Evolutionary conservation across 2,329 filamentous ascomycete species (phyloP), one percentile per base, ranked within the genome.

Genomic region (Fusarium verrucosum): DNA sequence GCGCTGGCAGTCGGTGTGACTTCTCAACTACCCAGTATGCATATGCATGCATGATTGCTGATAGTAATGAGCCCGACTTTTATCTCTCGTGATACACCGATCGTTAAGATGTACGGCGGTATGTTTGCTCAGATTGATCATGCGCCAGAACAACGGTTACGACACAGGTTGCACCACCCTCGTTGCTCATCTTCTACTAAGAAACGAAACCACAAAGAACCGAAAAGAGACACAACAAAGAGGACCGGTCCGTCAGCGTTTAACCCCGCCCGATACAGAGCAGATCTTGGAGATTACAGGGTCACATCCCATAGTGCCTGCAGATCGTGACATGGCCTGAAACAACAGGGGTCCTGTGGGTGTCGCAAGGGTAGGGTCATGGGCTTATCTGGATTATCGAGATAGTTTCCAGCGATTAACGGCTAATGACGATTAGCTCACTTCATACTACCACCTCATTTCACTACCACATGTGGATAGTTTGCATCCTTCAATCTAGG

Each of bases 221-320:
- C 50, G 36, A 53, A 54, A 14, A 52, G 37, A 53, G 47, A 62
- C 26, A 55, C 50, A 42, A 44, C 17, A 52, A 50, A 51, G 33
- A 58, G 47, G 55, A 50, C 23, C 58, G 47, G 40, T 40, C 62
- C 51, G 47, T 28, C 42, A 52, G 53, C 47, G 40, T 40, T 33
- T 26, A 36, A 17, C 32, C 32, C 41, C n/a, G n/a, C 30, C 53
- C 45, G 50, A 47, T 30, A 13, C 36, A 49, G 11, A 40, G 54
- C 41, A 62, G 62, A 70, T 70, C 56, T 50, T 69, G 64, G 66
- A 70, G 58, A 70, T 68, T 68, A 57, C 55, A 70, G 66, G 68
- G 65, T 49, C 56, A 43, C 30, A n/a, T 22, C 25, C 36, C 45
- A 61, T 55, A 67, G 63, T 66, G 53, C 63, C 63, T 67, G 63